Evolutionary conservation across 176 grass and related monocot species (phyloP).

Genomic region (Typha latifolia): DNA sequence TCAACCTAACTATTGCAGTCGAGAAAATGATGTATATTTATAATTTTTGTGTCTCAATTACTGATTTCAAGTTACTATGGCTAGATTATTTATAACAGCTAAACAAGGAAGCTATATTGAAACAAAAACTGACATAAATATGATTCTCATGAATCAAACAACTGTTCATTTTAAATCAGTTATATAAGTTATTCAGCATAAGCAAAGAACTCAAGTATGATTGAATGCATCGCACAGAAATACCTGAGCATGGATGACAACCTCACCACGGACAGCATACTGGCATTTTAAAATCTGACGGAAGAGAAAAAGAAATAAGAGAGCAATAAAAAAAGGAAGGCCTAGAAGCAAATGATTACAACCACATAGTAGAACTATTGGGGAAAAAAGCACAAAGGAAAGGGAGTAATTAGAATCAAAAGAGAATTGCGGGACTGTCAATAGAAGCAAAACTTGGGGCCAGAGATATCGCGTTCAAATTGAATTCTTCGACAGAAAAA

Average conservation of each 20-base stretch:
- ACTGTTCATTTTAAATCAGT: too few species aligned
- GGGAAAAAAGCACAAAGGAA: not conserved
- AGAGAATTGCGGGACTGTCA: not conserved
- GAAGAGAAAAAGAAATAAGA: not conserved
- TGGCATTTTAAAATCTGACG: slow-evolving; percentile 89
- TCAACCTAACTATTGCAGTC: not conserved
- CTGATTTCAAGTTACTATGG: too few species aligned
- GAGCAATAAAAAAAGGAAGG: too few species aligned
- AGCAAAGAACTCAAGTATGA: not conserved
- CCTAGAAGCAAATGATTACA: not conserved
- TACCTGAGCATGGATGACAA: slow-evolving; percentile 95
- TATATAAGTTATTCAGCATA: too few species aligned
- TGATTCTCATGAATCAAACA: too few species aligned
- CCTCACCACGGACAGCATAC: slow-evolving; percentile 91
- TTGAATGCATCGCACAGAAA: not conserved
- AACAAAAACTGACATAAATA: too few species aligned
- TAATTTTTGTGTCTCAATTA: too few species aligned
- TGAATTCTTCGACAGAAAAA: not conserved
- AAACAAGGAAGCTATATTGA: too few species aligned
- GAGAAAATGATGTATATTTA: not conserved
- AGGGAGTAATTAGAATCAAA: not conserved
- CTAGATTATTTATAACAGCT: too few species aligned
- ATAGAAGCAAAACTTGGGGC: not conserved
- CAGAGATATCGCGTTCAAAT: not conserved
- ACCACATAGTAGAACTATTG: too few species aligned